Conservation (phyloP, 1,284 basidiomycete genomes). For the Volvariella surrecta region DNA sequence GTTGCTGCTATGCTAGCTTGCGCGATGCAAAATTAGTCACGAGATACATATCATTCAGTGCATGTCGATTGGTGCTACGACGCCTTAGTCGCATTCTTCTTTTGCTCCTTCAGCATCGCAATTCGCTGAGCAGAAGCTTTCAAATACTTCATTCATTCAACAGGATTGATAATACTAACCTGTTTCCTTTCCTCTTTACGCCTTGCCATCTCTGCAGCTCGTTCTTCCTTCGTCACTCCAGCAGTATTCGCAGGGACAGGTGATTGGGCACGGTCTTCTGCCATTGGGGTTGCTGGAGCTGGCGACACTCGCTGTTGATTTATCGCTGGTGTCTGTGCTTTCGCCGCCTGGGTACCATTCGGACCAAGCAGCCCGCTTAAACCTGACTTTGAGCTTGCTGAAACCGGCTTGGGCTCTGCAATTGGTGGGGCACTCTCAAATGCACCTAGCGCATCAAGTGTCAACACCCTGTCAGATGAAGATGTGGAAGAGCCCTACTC, state of each 20-base stretch:
- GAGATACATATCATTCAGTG: too few relatives aligned
- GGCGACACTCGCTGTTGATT: conserved; percentile 3
- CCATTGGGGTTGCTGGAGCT: conserved; percentile 6
- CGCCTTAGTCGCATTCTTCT: conserved; percentile 32
- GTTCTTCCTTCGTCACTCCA: conserved; percentile 77
- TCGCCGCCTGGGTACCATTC: too few relatives aligned
- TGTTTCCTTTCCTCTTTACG: conserved; percentile 83
- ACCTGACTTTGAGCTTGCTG: conserved; percentile 4
- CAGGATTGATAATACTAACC: conserved; percentile 28
- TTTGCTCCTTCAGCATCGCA: conserved; percentile 64
- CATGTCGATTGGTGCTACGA: too few relatives aligned
- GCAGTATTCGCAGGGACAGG: conserved; percentile 18
- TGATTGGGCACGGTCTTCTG: conserved; percentile 1
- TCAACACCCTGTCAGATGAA: not conserved
- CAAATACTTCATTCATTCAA: too few relatives aligned
- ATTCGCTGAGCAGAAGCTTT: too few relatives aligned
- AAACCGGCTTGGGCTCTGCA: conserved; percentile 17
- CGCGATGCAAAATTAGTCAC: too few relatives aligned
- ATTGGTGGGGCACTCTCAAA: conserved; percentile 62
- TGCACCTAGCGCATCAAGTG: conserved; percentile 41
- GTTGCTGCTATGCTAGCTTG: too few relatives aligned
- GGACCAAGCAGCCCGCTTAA: too few relatives aligned
- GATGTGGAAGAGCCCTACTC: conserved; percentile 43
- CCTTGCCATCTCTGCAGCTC: conserved; percentile 81
- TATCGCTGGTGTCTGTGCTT: conserved; percentile 12